A percentile compares a stretch with the other conserved stretches of the same genome.
Evolutionary conservation across 2,329 filamentous ascomycete genomes (phyloP).

Genomic region (Epichloe sibirici): DNA sequence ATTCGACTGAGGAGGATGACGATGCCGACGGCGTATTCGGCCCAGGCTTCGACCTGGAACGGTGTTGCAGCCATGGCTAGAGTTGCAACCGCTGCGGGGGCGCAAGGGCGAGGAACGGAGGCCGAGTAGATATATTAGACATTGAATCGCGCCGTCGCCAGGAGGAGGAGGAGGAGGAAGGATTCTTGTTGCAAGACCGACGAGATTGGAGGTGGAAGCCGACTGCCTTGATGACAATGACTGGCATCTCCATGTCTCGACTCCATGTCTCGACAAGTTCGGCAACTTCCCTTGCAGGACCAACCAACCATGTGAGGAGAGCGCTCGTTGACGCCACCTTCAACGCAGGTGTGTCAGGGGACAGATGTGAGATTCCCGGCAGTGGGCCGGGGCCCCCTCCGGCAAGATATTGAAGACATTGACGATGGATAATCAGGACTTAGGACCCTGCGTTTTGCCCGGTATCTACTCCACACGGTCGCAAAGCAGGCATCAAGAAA

Average conservation of each 20-base stretch:
- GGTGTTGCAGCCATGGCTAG: conserved; percentile 18
- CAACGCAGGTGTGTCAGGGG: neutral
- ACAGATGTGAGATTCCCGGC: neutral
- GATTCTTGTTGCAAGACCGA: neutral
- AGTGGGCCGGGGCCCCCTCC: no score
- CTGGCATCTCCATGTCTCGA: no score
- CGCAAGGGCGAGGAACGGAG: neutral
- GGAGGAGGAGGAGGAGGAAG: neutral
- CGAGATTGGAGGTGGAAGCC: neutral
- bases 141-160: neutral
- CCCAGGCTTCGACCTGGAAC: conserved; percentile 31
- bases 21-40: conserved; percentile 28
- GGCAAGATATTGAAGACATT: no score
- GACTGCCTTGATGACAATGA: neutral
- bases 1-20: conserved; percentile 25
- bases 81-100: neutral
- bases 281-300: neutral
- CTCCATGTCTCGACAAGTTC: no score
- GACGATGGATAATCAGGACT: no score
- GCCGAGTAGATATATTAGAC: neutral
- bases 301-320: neutral
- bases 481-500: no score
- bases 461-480: no score
- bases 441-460: no score
- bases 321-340: neutral